Evolutionary conservation across 805 yeast species (phyloP).

Genomic region (Grigorovia humatica): DNA sequence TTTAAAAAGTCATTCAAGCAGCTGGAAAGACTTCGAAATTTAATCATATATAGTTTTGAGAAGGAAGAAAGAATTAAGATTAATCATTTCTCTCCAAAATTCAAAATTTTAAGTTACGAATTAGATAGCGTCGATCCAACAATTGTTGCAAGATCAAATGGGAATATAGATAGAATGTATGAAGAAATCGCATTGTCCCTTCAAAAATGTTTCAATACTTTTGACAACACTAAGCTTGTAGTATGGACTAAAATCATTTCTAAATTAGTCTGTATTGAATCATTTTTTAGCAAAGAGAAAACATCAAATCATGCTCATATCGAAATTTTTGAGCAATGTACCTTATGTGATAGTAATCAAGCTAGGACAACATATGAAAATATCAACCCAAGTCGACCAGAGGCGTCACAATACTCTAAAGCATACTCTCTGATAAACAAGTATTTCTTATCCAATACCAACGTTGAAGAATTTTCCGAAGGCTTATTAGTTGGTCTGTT

Average conservation of each 20-base stretch:
- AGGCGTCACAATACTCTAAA: constrained; percentile 9
- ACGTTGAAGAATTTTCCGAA: constrained; percentile 16
- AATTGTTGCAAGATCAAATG: constrained; percentile 2
- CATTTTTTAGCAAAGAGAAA: background rate
- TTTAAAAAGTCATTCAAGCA: constrained; percentile 12
- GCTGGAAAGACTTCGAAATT: constrained; percentile 14
- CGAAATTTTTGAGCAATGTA: constrained; percentile 4
- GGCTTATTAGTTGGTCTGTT: constrained; percentile 36
- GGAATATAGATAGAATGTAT: constrained; percentile 4
- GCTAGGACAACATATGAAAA: constrained; percentile 6
- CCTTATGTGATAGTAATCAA: constrained; percentile 14
- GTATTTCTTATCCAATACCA: constrained; percentile 17
- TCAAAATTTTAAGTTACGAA: constrained; percentile 4
- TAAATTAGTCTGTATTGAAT: constrained; percentile 17
- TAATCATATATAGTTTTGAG: constrained; percentile 7
- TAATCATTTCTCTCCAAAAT: background rate
- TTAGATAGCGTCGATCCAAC: constrained; percentile 9
- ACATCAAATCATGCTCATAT: background rate
- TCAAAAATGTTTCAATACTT: constrained; percentile 10
- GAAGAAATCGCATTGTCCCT: constrained; percentile 11
- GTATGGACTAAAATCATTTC: constrained; percentile 15
- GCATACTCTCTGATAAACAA: constrained; percentile 24
- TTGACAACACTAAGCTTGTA: constrained; percentile 10
- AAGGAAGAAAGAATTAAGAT: background rate
- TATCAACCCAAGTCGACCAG: constrained; percentile 26